Evolutionary conservation across 1,284 basidiomycete genomes (phyloP).

Genomic region (Ustilago crameri): DNA sequence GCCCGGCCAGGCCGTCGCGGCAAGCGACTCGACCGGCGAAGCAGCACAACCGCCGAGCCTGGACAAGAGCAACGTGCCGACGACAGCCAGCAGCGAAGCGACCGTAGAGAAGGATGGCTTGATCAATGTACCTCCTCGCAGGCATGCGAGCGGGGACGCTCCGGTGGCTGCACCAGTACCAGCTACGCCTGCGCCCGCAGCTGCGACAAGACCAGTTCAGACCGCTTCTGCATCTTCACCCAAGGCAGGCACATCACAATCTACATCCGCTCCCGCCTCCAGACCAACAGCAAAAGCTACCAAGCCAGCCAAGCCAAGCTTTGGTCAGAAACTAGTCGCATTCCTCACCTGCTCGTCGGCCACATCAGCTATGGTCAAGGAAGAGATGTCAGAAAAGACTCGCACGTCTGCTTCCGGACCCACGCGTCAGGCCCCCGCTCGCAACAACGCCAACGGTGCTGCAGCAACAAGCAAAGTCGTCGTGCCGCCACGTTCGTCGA

Average conservation of each 20-base stretch:
- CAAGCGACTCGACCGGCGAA: not conserved
- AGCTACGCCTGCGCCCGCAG: not conserved
- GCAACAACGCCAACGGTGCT: conserved; percentile 1
- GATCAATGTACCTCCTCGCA: conserved; percentile 27
- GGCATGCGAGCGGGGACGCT: conserved; percentile 7
- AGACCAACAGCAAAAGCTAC: conserved; percentile 6
- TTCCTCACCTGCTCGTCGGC: conserved; percentile 52
- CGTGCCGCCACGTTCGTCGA: conserved; percentile 27
- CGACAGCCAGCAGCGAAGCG: conserved; percentile 30
- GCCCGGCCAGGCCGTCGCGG: not conserved
- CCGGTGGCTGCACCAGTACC: conserved; percentile 1
- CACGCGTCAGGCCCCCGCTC: conserved; percentile 2
- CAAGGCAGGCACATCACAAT: conserved; percentile 2
- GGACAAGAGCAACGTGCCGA: not conserved
- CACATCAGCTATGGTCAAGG: conserved; percentile 20
- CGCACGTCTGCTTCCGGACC: conserved; percentile 2
- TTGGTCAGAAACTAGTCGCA: conserved; percentile 41
- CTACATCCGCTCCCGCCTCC: conserved; percentile 7
- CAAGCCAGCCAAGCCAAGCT: conserved; percentile 18
- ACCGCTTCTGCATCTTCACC: conserved; percentile 6
- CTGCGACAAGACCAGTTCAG: not conserved
- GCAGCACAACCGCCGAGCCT: not conserved
- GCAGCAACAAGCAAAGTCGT: conserved; percentile 4
- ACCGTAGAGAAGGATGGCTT: conserved; percentile 40
- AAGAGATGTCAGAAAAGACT: conserved; percentile 45